These are phyloP conservation scores for Yarrowia hollandica DNA, from an alignment of 805 yeast species.

Conservation along the genomic window DNA sequence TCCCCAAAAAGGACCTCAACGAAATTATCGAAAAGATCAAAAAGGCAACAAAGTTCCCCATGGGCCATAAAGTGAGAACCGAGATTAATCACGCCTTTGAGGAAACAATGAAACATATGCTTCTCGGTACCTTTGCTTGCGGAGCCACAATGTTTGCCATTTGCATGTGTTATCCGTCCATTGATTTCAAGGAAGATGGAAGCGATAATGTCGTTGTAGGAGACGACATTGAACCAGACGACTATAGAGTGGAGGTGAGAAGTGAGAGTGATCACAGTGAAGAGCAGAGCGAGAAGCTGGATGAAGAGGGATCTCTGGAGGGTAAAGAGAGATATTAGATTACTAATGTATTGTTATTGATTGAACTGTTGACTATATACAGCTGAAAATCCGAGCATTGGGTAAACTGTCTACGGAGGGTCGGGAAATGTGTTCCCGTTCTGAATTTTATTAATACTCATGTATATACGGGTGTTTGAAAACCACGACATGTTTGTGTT, in stretches of 20 bases:
- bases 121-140: slow-evolving; percentile 6
- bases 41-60: slow-evolving; percentile 16
- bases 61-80: background rate
- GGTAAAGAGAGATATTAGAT: too few relatives aligned
- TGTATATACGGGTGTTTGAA: too few relatives aligned
- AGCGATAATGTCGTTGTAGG: background rate
- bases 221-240: slow-evolving; percentile 3
- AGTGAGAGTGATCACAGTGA: background rate
- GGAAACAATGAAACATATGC: slow-evolving; percentile 17
- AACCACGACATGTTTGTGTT: too few relatives aligned
- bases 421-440: too few relatives aligned
- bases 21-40: slow-evolving; percentile 8
- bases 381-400: too few relatives aligned
- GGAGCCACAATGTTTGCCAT: background rate
- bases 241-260: background rate
- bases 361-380: too few relatives aligned
- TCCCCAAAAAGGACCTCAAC: background rate
- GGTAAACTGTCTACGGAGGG: too few relatives aligned
- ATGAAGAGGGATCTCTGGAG: background rate
- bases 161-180: background rate
- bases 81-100: slow-evolving; percentile 12
- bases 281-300: background rate
- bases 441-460: too few relatives aligned
- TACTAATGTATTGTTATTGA: too few relatives aligned
- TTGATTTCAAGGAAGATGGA: background rate